Evolutionary conservation across 768 basidiomycete species (phyloP).

Genomic region (Pleurotus cornucopiae): DNA sequence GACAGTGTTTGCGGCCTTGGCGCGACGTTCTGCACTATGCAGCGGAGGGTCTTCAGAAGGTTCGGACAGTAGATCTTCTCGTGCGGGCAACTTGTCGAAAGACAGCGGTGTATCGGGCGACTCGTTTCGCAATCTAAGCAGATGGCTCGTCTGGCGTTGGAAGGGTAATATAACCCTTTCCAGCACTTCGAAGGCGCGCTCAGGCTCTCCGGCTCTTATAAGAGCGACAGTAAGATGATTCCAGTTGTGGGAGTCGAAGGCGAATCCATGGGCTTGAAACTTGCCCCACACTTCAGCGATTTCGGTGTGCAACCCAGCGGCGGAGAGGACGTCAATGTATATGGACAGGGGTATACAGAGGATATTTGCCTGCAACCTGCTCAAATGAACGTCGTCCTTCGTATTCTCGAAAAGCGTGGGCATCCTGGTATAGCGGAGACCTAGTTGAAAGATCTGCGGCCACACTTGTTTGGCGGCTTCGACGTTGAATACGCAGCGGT

Average conservation of each 20-base stretch:
- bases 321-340: conserved; percentile 72
- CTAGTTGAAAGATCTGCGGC: conserved; percentile 63
- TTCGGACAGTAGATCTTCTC: conserved; percentile 11
- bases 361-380: conserved; percentile 38
- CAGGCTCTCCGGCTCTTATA: conserved; percentile 75
- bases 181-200: conserved; percentile 78
- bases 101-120: conserved; percentile 36
- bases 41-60: conserved; percentile 25
- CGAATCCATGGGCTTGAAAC: conserved; percentile 59
- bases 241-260: conserved; percentile 89
- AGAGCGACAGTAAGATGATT: conserved; percentile 77
- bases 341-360: conserved; percentile 78
- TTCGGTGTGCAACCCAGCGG: conserved; percentile 53
- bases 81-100: conserved; percentile 24
- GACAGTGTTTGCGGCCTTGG: conserved; percentile 16
- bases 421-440: conserved; percentile 34
- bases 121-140: conserved; percentile 21
- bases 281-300: conserved; percentile 66
- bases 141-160: conserved; percentile 26
- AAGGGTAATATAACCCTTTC: conserved; percentile 73
- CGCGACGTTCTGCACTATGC: conserved; percentile 21
- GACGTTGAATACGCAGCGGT: conserved; percentile 55
- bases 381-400: conserved; percentile 12
- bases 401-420: conserved; percentile 25
- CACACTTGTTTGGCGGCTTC: conserved; percentile 60